phyloP scores from a whole-genome alignment of 257 asterid species.

The Nicotiana otophora region DNA sequence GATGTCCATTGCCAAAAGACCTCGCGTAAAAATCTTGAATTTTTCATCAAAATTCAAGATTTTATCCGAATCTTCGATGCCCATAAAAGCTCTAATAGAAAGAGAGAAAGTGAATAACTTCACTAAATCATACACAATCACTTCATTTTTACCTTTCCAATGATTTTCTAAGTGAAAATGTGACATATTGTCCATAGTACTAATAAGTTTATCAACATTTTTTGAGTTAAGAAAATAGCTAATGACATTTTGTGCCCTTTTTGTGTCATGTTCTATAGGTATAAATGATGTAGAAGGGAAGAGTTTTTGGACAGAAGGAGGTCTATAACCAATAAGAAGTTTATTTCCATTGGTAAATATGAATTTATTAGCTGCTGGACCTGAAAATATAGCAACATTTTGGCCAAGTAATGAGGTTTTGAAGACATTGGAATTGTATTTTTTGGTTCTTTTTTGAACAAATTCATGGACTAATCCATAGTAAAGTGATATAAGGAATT shows the following conservation, averaged over 20 bases:
- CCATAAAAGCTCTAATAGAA: not conserved
- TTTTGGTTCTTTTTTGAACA: constrained; percentile 4
- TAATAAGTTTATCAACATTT: not conserved
- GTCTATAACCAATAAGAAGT: not conserved
- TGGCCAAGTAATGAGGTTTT: constrained; percentile 4
- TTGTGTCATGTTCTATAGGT: not conserved
- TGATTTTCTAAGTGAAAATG: not conserved
- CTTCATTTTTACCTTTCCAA: not conserved
- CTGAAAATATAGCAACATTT: not conserved
- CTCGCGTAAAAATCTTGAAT: not conserved
- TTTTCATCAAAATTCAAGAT: not conserved
- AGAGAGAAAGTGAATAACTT: not conserved
- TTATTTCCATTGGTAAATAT: not conserved
- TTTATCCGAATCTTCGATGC: not conserved
- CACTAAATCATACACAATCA: not conserved
- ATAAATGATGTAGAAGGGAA: not conserved
- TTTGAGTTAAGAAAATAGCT: not conserved
- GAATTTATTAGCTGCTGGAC: constrained; percentile 5
- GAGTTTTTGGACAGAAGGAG: not conserved
- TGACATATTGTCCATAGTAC: not conserved
- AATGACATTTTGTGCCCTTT: constrained; percentile 4
- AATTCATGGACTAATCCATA: constrained; percentile 1
- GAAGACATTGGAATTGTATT: not conserved
- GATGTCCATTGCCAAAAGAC: not conserved
- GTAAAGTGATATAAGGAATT: not conserved